Base-by-base conservation (phyloP, 495 filamentous ascomycete species). In the Pseudotulostoma volvatum region DNA sequence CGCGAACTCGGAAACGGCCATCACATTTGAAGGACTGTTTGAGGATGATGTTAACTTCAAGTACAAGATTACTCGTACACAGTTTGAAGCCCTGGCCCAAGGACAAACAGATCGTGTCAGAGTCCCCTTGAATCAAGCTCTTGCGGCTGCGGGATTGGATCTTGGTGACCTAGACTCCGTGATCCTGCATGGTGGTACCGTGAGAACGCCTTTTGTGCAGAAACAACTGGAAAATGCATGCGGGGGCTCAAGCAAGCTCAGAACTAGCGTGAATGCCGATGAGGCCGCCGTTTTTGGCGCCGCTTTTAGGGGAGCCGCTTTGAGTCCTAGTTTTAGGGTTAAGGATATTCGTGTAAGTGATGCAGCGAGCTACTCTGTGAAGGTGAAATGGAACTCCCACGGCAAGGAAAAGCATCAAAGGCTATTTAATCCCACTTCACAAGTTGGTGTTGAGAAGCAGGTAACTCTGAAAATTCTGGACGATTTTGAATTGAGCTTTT, bases 221-320 rank as follows among this genome's bases (percentile, higher is more conserved):
- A 86, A 76, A 57, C 67, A 80, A 52, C 73, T 99, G 18, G 90
- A 95, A 61, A 74, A 73, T 35, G 53, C 81, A 35, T 70, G 77
- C 19, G 80, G 81, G 7, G 68, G 66, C 11, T 64, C 73, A 4
- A 73, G 77, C 36, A 95, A 93, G 64, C 67, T 99, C 42, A 76
- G 83, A 39, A 78, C 79, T 47, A 96, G 87, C 49, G 92, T 99
- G 47, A 99, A 99, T 59, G 79, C 87, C 18, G 92, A 99, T 55
- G 92, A 99, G 61, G 76, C 92, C 11, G 90, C 92, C 35, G 90
- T 93, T 11, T 93, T 99, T 57, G 92, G 92, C 46, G 92, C 92
- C 36, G 85, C 84, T 14, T 96, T 96, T 68, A 84, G 84, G 53
- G 92, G 80, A 19, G 92, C 92, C 34, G 77, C 77, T 43, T 68